Percentiles rank a stretch among this genome's conserved stretches.
phyloP scores from a whole-genome alignment of 805 yeast species.

The Cyberlindnera samutprakarnensis region DNA sequence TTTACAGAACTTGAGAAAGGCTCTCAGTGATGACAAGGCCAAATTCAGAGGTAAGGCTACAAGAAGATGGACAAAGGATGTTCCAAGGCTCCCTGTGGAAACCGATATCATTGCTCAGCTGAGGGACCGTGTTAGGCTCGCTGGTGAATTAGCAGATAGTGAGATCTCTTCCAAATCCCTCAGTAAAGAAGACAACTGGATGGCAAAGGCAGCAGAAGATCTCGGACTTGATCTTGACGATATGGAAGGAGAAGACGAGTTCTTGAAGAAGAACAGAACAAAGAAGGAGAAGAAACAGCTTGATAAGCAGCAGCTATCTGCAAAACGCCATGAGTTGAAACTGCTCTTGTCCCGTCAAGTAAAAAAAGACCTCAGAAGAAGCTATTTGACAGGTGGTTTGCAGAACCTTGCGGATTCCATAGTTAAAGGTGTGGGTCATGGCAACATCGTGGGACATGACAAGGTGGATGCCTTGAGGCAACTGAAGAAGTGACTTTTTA shows the following conservation, averaged over 20 bases:
- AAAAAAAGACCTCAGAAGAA: conserved; percentile 56
- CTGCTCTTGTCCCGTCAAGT: conserved; percentile 45
- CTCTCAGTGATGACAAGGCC: conserved; percentile 33
- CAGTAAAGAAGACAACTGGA: conserved; percentile 71
- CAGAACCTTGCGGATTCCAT: conserved; percentile 72
- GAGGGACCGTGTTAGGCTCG: conserved; percentile 57
- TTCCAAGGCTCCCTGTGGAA: conserved; percentile 70
- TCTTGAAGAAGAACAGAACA: conserved; percentile 53
- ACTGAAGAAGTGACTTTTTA: conserved; percentile 33
- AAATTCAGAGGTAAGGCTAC: conserved; percentile 26
- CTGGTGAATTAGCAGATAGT: conserved; percentile 71
- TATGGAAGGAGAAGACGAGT: conserved; percentile 70
- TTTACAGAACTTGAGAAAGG: conserved; percentile 59
- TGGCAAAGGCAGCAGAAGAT: conserved; percentile 87
- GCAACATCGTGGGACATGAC: conserved; percentile 61
- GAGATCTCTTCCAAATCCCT: conserved; percentile 51
- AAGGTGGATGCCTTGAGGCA: conserved; percentile 62
- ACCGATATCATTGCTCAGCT: conserved; percentile 63
- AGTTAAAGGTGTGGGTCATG: conserved; percentile 59
- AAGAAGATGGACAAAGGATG: conserved; percentile 44
- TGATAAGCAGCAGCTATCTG: conserved; percentile 40
- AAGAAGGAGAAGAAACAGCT: conserved; percentile 47
- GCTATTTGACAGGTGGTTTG: conserved; percentile 75
- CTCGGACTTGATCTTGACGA: conserved; percentile 74
- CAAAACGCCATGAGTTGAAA: conserved; percentile 43